Evolutionary conservation across 257 asterid species (phyloP).

Genomic region (Galeopsis tetrahit): DNA sequence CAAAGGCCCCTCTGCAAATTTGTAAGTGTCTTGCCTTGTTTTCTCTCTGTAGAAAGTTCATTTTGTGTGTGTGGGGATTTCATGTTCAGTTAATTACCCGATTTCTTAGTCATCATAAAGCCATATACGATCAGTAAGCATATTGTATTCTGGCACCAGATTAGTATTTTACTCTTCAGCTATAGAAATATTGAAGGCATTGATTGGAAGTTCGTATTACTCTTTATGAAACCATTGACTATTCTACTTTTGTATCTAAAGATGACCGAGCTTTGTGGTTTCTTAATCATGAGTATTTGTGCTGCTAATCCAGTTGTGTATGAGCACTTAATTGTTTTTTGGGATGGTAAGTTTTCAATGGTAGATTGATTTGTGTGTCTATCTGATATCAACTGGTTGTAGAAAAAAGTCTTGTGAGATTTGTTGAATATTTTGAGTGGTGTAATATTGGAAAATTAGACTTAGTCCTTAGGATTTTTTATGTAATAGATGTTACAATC

Average conservation of each 20-base stretch:
- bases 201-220: constrained; percentile 2
- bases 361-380: constrained; percentile 2
- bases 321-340: constrained; percentile 2
- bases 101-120: not conserved
- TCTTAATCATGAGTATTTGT: not conserved
- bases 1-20: constrained; percentile 88
- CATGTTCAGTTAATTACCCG: not conserved
- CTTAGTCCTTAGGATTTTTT: constrained; percentile 10
- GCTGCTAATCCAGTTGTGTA: not conserved
- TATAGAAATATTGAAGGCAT: not conserved
- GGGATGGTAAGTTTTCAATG: constrained; percentile 9
- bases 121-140: not conserved
- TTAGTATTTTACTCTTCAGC: not conserved
- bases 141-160: constrained; percentile 1
- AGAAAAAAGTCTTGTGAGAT: not conserved
- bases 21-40: constrained; percentile 51
- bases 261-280: constrained; percentile 14
- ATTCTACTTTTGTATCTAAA: constrained; percentile 1
- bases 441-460: not conserved
- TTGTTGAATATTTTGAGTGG: constrained; percentile 8
- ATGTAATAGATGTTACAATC: not conserved
- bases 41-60: no score
- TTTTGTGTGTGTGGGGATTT: not conserved
- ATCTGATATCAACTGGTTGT: not conserved
- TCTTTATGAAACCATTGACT: not conserved